Evolutionary conservation across 73 alveolate genomes (phyloP), one percentile per base, ranked within the genome.

Genomic region (Symbiodinium natans): DNA sequence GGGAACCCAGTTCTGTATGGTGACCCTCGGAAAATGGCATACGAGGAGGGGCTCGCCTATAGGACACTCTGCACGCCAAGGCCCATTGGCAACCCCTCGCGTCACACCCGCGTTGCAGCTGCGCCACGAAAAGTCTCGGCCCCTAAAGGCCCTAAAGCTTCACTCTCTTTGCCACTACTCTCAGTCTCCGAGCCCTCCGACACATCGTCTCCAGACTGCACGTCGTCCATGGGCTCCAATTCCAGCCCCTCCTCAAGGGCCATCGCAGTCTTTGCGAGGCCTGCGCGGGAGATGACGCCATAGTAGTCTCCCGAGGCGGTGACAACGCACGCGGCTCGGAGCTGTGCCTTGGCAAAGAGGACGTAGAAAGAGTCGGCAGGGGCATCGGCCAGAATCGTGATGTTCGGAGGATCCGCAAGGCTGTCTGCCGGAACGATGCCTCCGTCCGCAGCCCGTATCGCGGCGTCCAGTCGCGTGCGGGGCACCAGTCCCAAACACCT

Each of bases 221-320:
- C 31, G 77, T 63, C 77, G 36, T 63, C 15, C 36, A 63, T 31
- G 31, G 77, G 77, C 77, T 63, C 77, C 38, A 63, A 34, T 34
- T 63, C 77, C 77, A 63, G 0, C 36, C 77, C 77, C 34, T 63
- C 77, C 77, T 63, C 77, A 7, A 63, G 25, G 77, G 77, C 77
- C 77, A 63, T 63, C 77, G 77, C 77, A 13, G 34, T 63, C 77
- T 63, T 63, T 34, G 77, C 77, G 34, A 63, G 31, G 77, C 77
- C 77, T 63, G 77, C 77, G 39, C 77, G 77, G 77, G 77, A 63
- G 77, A 63, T 63, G 77, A 63, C 77, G 39, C 77, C 77, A 34
- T 63, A 63, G 31, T 63, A 63, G 3, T 63, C 77, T 11, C 77
- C 77, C 17, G 77, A 63, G 9, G 77, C 77, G 6, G 77, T 63